Evolutionary conservation across 768 basidiomycete species (phyloP), one percentile per base, ranked within the genome.

Genomic region (Leccinum rimulosum): DNA sequence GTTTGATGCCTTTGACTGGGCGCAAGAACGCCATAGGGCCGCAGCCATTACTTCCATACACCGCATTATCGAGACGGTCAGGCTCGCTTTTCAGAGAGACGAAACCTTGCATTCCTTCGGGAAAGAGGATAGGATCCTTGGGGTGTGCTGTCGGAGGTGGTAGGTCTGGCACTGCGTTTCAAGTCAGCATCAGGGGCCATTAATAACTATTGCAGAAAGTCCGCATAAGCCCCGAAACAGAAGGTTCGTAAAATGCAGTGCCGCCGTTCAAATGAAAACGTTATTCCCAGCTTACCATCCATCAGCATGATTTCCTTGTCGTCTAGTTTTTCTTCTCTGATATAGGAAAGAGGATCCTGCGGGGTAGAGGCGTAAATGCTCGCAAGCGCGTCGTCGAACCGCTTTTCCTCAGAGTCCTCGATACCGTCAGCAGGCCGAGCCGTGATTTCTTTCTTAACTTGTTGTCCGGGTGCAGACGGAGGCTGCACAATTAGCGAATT

Each of bases 311-410:
- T 68, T 8, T 77, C 75, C 52, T 76, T 79, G 27, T 83, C 82
- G 58, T 86, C 82, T 11, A 89, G 61, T 56, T 70, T 77, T 62
- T 88, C 88, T 50, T 81, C 75, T 62, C 85, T 68, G 28, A 90
- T 82, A 48, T 79, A 65, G 15, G 50, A 56, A 38, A 71, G 49
- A 22, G 70, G 67, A 52, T 71, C 70, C 38, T 65, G 62, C 12
- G 66, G 59, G 4, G 62, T 57, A 30, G 65, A 70, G 17, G 47
- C 47, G 31, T 75, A 82, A 17, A 82, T 66, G 19, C 55, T 67
- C 49, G 64, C 65, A 3, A 82, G 47, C 22, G 73, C 72, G 10
- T 61, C 52, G 28, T 77, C 73, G 22, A 80, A 61, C 38, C 61
- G 68, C 15, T 57, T 59, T 12, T 58, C 61, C 51, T 63, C 65